phyloP scores from a whole-genome alignment of 2,329 filamentous ascomycete species.

The Epichloe sp. region DNA sequence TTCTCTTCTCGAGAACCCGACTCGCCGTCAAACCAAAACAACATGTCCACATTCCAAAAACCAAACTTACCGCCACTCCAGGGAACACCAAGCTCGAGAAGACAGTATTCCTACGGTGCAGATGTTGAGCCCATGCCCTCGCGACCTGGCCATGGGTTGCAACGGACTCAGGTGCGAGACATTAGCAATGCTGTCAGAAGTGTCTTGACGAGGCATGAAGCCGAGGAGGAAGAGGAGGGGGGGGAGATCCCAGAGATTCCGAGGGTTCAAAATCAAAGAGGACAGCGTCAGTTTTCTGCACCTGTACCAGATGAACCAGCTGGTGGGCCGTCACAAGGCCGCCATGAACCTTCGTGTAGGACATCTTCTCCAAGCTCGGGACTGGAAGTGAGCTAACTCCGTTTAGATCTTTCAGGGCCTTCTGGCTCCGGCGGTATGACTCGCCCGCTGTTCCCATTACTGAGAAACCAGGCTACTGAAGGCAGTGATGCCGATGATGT shows the following conservation, averaged over 20 bases:
- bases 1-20: constrained; percentile 5
- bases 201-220: constrained; percentile 11
- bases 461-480: constrained; percentile 1
- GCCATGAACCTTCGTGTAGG: constrained; percentile 4
- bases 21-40: constrained; percentile 2
- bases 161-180: constrained; percentile 10
- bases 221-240: constrained; percentile 8
- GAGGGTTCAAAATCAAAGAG: not conserved
- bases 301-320: constrained; percentile 13
- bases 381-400: not conserved
- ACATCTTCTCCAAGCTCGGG: not conserved
- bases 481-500: constrained; percentile 18
- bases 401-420: constrained; percentile 4
- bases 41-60: constrained; percentile 9
- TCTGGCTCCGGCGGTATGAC: not conserved
- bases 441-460: not conserved
- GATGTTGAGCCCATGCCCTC: constrained; percentile 19
- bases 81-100: constrained; percentile 22
- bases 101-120: constrained; percentile 26
- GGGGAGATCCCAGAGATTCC: constrained; percentile 1
- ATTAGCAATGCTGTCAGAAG: constrained; percentile 18
- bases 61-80: constrained; percentile 14
- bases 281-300: not conserved
- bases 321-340: not conserved
- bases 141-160: constrained; percentile 8